Evolutionary conservation across 2,329 filamentous ascomycete genomes (phyloP).

Genomic region (Gaeumannomyces tritici): DNA sequence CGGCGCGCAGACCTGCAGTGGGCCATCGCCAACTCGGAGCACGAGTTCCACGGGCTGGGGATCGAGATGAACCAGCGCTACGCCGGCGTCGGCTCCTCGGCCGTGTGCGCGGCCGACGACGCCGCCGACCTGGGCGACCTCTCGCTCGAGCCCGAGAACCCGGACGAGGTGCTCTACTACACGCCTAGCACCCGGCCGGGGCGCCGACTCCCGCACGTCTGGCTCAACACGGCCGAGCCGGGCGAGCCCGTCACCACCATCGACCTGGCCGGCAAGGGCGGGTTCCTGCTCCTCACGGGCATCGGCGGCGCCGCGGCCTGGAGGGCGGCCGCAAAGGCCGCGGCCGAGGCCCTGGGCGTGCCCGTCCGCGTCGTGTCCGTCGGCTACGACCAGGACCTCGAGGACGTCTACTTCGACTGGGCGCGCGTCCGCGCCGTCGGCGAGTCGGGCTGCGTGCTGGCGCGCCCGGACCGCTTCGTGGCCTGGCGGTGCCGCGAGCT

Average conservation of each 20-base stretch:
- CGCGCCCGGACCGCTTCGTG: conserved; percentile 49
- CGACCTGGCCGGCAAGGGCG: conserved; percentile 48
- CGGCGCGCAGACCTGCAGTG: conserved; percentile 27
- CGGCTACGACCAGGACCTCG: conserved; percentile 48
- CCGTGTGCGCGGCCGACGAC: conserved; percentile 35
- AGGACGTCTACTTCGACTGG: conserved; percentile 56
- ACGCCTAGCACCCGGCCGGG: conserved; percentile 47
- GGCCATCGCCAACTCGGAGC: conserved; percentile 30
- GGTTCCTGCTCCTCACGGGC: conserved; percentile 41
- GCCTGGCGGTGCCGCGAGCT: conserved; percentile 31
- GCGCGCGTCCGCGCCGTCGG: conserved; percentile 38
- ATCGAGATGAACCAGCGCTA: conserved; percentile 52
- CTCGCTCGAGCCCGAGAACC: conserved; percentile 12
- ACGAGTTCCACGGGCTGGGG: conserved; percentile 46
- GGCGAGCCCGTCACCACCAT: conserved; percentile 41
- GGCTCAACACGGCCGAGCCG: conserved; percentile 43
- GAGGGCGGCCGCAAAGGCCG: conserved; percentile 35
- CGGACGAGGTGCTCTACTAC: conserved; percentile 31
- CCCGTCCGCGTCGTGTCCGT: conserved; percentile 39
- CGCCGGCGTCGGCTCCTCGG: conserved; percentile 19
- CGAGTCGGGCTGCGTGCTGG: conserved; percentile 48
- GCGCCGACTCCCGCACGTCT: conserved; percentile 49
- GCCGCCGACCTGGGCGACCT: conserved; percentile 8
- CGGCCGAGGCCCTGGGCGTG: conserved; percentile 29
- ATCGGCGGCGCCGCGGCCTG: conserved; percentile 44